Conservation (phyloP, 2,329 filamentous ascomycete species). For the Xylariaceae sp. region DNA sequence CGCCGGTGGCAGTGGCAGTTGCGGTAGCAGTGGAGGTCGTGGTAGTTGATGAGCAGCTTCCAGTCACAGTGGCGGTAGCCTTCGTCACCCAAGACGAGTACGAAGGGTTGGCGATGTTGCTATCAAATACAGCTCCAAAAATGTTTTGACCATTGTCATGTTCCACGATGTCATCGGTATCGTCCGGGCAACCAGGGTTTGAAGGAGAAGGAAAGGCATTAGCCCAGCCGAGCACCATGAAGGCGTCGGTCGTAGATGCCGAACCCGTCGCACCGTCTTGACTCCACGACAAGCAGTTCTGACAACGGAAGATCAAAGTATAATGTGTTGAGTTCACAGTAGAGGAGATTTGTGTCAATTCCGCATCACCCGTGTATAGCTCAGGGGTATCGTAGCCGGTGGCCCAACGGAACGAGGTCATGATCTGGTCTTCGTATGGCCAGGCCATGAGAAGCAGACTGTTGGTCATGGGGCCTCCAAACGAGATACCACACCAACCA, state of each 20-base stretch:
- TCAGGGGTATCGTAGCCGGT: conserved; percentile 56
- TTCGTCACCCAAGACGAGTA: conserved; percentile 43
- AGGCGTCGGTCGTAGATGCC: conserved; percentile 41
- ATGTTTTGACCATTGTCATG: conserved; percentile 55
- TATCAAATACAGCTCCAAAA: conserved; percentile 43
- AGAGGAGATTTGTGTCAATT: conserved; percentile 56
- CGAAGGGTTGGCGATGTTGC: conserved; percentile 35
- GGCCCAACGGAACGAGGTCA: conserved; percentile 56
- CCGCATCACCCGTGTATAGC: conserved; percentile 58
- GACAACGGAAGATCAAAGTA: conserved; percentile 62
- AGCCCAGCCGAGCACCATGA: conserved; percentile 53
- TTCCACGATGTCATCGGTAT: conserved; percentile 42
- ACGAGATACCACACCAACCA: conserved; percentile 57
- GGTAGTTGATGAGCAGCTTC: conserved; percentile 29
- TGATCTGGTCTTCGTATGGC: conserved; percentile 48
- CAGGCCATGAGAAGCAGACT: conserved; percentile 56
- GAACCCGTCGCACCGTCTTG: conserved; percentile 42
- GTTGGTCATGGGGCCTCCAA: conserved; percentile 55
- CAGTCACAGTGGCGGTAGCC: conserved; percentile 38
- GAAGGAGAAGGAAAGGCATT: conserved; percentile 43
- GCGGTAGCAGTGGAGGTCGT: conserved; percentile 21
- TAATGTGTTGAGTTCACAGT: conserved; percentile 56
- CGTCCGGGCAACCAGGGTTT: conserved; percentile 40
- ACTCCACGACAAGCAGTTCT: conserved; percentile 53
- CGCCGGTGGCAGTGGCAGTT: conserved; percentile 30